Evolutionary conservation across 106 monocot genomes (phyloP), one percentile per base, ranked within the genome.

Genomic region (Allium cepa): DNA sequence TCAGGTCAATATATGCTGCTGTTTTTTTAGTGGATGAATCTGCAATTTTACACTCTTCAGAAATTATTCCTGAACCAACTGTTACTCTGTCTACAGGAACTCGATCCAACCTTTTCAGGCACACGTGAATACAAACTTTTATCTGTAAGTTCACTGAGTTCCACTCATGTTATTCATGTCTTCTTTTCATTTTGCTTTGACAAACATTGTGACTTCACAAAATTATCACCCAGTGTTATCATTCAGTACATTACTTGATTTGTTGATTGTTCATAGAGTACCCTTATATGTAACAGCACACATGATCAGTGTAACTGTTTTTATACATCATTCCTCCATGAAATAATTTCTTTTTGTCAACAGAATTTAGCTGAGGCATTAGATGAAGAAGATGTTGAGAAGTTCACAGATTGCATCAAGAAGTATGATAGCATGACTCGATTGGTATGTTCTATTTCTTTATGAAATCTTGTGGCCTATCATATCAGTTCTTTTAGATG

Each of bases 361-460:
- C 84, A 94, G 94, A 87, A 94, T 78, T 77, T 94, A 74, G 84
- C 90, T n/a, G 76, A 82, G 73, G 67, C 94, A 48, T 69, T 87
- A 64, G 94, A 94, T 66, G 94, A 94, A 67, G 94, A 80, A 76
- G 94, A 94, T 74, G 75, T 90, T 73, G 77, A 10, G 17, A 87
- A 85, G 60, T 94, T 94, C 59, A 94, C 22, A 22, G 22, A 85
- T 72, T 74, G 64, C 49, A 75, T 88, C 46, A 82, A 82, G 71
- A 85, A 88, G 68, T 94, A 82, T 75, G 94, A 94, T 77, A 90
- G 85, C 82, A 87, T 94, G 87, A 94, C 94, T 18, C 75, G 94
- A 15, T 72, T 94, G 90, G 94, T 94, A 80, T 62, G 53, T 60
- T 15, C 65, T 68, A 46, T 71, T 57, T 67, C 22, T 46, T 50